phyloP scores from a whole-genome alignment of 345 rosid species.

The Balakata baccata region DNA sequence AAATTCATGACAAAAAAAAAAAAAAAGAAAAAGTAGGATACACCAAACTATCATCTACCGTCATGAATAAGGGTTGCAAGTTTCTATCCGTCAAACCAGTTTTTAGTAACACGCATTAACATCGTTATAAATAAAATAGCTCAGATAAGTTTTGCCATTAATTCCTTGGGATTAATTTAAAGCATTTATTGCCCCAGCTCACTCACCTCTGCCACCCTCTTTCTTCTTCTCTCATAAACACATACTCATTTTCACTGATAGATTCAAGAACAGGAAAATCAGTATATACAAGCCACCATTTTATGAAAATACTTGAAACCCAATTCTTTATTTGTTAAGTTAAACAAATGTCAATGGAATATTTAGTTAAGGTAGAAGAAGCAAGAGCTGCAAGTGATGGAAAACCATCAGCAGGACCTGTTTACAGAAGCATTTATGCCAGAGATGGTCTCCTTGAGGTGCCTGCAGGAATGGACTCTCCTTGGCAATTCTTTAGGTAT shows the following conservation, averaged over 20 bases:
- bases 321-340: background rate
- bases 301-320: background rate
- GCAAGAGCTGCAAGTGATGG: conserved; percentile 45
- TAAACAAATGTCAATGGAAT: conserved; percentile 38
- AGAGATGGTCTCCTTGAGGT: conserved; percentile 66
- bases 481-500: conserved; percentile 89
- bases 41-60: conserved; percentile 21
- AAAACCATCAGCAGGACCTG: conserved; percentile 72
- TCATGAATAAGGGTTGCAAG: conserved; percentile 22
- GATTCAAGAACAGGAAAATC: conserved; percentile 7
- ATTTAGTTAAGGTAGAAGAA: conserved; percentile 70
- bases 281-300: no score
- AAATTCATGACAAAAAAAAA: no score
- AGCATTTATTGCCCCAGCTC: conserved; percentile 32
- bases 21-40: no score
- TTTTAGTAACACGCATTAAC: background rate
- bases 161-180: background rate
- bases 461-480: conserved; percentile 58
- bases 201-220: conserved; percentile 17
- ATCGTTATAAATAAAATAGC: background rate
- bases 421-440: conserved; percentile 74
- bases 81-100: background rate
- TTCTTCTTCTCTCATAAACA: background rate
- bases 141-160: background rate
- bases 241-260: background rate